Evolutionary conservation across 1,139 yeast species (phyloP).

Genomic region (Ogataea hybrid): DNA sequence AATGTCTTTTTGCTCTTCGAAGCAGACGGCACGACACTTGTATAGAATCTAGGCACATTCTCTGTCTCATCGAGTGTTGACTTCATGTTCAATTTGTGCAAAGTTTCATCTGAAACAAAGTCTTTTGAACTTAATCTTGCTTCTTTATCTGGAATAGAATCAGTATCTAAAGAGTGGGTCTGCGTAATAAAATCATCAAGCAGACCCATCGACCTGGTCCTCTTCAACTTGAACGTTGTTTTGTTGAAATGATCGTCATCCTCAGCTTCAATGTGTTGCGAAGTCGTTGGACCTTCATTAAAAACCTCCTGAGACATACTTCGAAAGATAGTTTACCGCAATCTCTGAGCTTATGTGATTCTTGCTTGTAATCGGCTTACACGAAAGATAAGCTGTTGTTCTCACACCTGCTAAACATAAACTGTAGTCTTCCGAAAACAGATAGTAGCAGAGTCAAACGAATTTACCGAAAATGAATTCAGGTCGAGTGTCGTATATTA

Average conservation of each 20-base stretch:
- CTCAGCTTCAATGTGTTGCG: too few relatives aligned
- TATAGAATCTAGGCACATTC: conserved; percentile 26
- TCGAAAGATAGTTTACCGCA: too few relatives aligned
- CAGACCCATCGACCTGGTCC: too few relatives aligned
- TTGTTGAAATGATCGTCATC: too few relatives aligned
- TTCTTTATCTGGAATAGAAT: conserved; percentile 16
- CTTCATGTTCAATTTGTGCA: conserved; percentile 28
- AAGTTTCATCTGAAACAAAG: conserved; percentile 30
- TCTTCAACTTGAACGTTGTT: too few relatives aligned
- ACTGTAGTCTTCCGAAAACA: too few relatives aligned
- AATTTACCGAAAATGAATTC: neutral
- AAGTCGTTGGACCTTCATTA: too few relatives aligned
- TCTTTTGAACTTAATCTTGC: conserved; percentile 27
- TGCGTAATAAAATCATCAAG: conserved; percentile 62
- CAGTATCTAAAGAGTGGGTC: conserved; percentile 24
- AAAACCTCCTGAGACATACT: too few relatives aligned
- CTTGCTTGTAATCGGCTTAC: too few relatives aligned
- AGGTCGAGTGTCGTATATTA: neutral
- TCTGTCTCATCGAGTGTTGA: conserved; percentile 20
- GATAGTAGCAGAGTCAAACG: neutral
- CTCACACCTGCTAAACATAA: too few relatives aligned
- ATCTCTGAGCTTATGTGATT: too few relatives aligned
- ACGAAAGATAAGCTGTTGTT: too few relatives aligned
- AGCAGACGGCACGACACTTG: conserved; percentile 22
- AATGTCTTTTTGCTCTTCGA: conserved; percentile 13